Evolutionary conservation across 129 eudicot species (phyloP).

Genomic region (Flaveria robusta): DNA sequence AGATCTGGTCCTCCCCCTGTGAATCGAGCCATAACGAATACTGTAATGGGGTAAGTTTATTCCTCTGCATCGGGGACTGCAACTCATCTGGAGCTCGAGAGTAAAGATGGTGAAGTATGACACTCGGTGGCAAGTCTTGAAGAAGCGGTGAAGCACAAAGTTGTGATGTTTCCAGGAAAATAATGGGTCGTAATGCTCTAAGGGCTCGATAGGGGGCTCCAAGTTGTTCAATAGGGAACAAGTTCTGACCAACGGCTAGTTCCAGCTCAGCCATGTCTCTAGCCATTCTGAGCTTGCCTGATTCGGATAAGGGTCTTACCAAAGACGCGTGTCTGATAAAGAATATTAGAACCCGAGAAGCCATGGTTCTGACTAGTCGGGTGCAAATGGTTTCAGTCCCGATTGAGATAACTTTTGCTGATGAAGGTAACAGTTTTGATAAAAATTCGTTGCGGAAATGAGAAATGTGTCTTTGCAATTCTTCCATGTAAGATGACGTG

Average conservation of each 20-base stretch:
- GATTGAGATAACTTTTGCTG: conserved; percentile 43
- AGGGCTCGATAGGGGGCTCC: conserved; percentile 96
- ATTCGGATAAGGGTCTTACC: conserved; percentile 85
- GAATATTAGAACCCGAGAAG: conserved; percentile 77
- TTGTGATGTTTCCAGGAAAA: conserved; percentile 82
- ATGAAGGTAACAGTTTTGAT: conserved; percentile 69
- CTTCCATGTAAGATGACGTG: conserved; percentile 94
- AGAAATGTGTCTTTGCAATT: conserved; percentile 69
- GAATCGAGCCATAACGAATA: conserved; percentile 92
- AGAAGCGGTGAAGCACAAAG: conserved; percentile 70
- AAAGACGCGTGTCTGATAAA: conserved; percentile 85
- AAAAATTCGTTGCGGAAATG: conserved; percentile 77
- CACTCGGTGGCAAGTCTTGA: conserved; percentile 81
- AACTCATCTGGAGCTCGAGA: conserved; percentile 89
- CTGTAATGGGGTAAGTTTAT: conserved; percentile 70
- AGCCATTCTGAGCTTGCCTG: conserved; percentile 93
- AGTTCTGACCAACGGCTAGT: conserved; percentile 81
- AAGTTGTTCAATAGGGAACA: conserved; percentile 91
- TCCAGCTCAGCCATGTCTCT: conserved; percentile 96
- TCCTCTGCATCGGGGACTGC: conserved; percentile 88
- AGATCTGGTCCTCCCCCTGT: conserved; percentile 91
- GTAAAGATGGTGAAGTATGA: conserved; percentile 83
- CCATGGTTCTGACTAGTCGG: conserved; percentile 80
- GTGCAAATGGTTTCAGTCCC: conserved; percentile 77
- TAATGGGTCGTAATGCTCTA: conserved; percentile 84